Evolutionary conservation across 176 grass and related monocot species (phyloP).

Genomic region (Aechmea fasciata): DNA sequence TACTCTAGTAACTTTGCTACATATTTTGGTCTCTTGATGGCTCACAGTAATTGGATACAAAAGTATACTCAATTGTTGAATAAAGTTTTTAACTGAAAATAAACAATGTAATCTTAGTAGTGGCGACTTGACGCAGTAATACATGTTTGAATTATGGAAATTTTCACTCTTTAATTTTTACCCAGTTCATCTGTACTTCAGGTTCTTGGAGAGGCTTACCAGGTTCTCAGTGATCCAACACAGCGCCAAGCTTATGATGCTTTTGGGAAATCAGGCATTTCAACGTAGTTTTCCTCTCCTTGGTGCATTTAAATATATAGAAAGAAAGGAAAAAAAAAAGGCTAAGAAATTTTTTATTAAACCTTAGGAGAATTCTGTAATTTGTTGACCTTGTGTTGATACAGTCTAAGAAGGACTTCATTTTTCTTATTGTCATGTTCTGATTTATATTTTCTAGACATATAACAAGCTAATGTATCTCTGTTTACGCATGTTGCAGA

Average conservation of each 20-base stretch:
- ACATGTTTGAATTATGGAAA: background rate
- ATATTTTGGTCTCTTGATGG: no score
- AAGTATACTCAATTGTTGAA: no score
- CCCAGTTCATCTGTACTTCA: conserved; percentile 24
- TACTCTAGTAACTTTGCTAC: no score
- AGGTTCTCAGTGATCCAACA: conserved; percentile 80
- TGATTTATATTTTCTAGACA: background rate
- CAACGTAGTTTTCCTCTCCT: conserved; percentile 50
- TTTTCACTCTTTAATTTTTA: background rate
- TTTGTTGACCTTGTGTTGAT: background rate
- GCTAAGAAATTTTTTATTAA: background rate
- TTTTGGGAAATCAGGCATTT: conserved; percentile 84
- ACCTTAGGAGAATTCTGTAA: background rate
- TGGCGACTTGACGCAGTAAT: background rate
- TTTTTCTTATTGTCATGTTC: background rate
- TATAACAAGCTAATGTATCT: conserved; percentile 7
- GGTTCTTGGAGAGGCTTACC: conserved; percentile 93
- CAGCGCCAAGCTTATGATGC: conserved; percentile 77
- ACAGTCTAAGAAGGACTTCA: background rate
- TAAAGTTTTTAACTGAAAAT: no score
- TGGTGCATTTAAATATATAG: background rate
- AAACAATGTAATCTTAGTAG: background rate
- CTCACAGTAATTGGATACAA: no score
- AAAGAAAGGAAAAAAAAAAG: background rate
- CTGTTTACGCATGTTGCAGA: conserved; percentile 37